phyloP scores from a whole-genome alignment of 495 filamentous ascomycete genomes.

The Aspergillus asperescens region DNA sequence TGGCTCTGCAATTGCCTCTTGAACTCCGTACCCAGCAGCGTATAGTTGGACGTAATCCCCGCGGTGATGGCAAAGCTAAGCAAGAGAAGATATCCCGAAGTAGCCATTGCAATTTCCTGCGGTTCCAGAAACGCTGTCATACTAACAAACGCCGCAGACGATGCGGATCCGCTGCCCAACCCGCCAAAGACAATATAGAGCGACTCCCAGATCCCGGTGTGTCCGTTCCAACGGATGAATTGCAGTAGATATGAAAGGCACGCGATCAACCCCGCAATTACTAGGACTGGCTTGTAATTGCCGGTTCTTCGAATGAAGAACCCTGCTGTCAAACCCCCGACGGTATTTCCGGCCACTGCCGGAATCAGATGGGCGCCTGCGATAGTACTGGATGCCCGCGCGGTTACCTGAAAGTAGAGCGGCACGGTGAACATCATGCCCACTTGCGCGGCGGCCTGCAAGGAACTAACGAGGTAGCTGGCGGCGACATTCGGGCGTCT shows the following conservation, averaged over 20 bases:
- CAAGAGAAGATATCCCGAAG: slow-evolving; percentile 49
- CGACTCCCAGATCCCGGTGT: slow-evolving; percentile 55
- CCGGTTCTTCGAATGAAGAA: slow-evolving; percentile 54
- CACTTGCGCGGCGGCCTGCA: slow-evolving; percentile 55
- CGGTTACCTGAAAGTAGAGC: slow-evolving; percentile 65
- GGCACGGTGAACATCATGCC: slow-evolving; percentile 51
- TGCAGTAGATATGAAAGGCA: slow-evolving; percentile 50
- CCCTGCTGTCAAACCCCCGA: slow-evolving; percentile 58
- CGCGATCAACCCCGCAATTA: slow-evolving; percentile 47
- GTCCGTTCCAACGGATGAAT: slow-evolving; percentile 56
- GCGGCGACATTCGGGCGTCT: slow-evolving; percentile 48
- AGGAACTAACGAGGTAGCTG: slow-evolving; percentile 47
- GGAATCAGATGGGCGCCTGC: slow-evolving; percentile 60
- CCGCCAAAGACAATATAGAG: slow-evolving; percentile 58
- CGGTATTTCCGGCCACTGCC: slow-evolving; percentile 58
- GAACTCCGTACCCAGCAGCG: slow-evolving; percentile 35
- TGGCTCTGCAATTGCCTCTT: slow-evolving; percentile 24
- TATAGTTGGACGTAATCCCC: slow-evolving; percentile 47
- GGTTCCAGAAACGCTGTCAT: slow-evolving; percentile 50
- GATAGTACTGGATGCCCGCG: slow-evolving; percentile 46
- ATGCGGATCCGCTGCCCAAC: slow-evolving; percentile 51
- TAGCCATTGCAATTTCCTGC: slow-evolving; percentile 50
- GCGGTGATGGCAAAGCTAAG: slow-evolving; percentile 47
- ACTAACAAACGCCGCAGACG: slow-evolving; percentile 50
- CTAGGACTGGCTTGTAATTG: slow-evolving; percentile 51